phyloP scores from a whole-genome alignment of 169 alveolate species.

The Babesia ovis region DNA sequence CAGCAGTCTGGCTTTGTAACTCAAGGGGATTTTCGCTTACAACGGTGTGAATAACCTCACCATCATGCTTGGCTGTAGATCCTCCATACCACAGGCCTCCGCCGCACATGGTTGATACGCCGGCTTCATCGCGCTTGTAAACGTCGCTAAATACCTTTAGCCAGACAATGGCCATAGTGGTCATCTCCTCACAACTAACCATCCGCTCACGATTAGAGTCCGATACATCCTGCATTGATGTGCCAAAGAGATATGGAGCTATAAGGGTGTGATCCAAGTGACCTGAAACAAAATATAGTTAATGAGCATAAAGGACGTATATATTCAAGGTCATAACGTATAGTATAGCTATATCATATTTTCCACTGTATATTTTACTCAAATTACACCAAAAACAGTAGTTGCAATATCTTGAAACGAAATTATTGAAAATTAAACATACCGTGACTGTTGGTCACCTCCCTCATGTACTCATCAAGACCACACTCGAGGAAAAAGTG shows the following conservation, averaged over 20 bases:
- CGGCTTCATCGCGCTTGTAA: constrained; percentile 15
- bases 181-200: constrained; percentile 77
- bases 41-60: constrained; percentile 9
- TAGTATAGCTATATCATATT: too few relatives aligned
- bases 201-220: constrained; percentile 69
- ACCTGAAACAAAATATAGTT: constrained; percentile 58
- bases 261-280: constrained; percentile 68
- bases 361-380: too few relatives aligned
- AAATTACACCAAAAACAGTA: too few relatives aligned
- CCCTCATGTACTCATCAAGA: constrained; percentile 77
- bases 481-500: constrained; percentile 81
- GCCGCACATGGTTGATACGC: background rate
- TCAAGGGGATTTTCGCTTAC: background rate
- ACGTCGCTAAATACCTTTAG: constrained; percentile 79
- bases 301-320: too few relatives aligned
- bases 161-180: constrained; percentile 78
- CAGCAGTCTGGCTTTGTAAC: constrained; percentile 27
- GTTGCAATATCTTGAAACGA: too few relatives aligned
- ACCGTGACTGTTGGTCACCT: constrained; percentile 75
- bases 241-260: constrained; percentile 58
- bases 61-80: background rate
- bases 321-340: too few relatives aligned
- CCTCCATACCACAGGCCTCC: constrained; percentile 2
- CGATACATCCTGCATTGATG: constrained; percentile 63
- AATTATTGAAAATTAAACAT: background rate